Conservation (phyloP, 2,329 filamentous ascomycete genomes). For the Beauveria varroae region DNA sequence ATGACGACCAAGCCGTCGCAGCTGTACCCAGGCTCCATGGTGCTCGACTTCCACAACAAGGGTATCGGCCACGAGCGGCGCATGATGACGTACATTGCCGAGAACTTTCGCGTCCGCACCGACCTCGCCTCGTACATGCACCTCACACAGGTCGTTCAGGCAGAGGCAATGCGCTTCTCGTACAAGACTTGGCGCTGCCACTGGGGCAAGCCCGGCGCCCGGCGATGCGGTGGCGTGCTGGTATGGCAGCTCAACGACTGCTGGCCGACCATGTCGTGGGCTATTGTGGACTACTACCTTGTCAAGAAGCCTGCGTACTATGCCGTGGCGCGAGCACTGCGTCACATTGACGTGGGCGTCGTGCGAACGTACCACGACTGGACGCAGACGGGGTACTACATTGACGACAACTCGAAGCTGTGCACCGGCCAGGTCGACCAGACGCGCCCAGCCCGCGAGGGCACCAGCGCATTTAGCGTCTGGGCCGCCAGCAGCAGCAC, state of each 20-base stretch:
- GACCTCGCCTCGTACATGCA: slow-evolving; percentile 68
- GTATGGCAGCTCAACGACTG: slow-evolving; percentile 67
- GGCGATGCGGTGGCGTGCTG: slow-evolving; percentile 55
- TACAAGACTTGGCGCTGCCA: slow-evolving; percentile 53
- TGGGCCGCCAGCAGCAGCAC: slow-evolving; percentile 33
- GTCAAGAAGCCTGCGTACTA: slow-evolving; percentile 55
- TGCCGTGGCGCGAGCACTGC: slow-evolving; percentile 48
- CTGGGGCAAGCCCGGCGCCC: slow-evolving; percentile 50
- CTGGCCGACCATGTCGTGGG: slow-evolving; percentile 61
- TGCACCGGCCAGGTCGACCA: slow-evolving; percentile 33
- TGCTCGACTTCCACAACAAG: slow-evolving; percentile 78
- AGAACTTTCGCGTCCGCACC: slow-evolving; percentile 59
- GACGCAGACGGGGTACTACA: slow-evolving; percentile 22
- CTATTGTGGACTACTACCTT: slow-evolving; percentile 55
- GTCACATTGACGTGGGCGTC: slow-evolving; percentile 52
- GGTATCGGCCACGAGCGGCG: slow-evolving; percentile 69
- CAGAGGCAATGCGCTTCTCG: slow-evolving; percentile 43
- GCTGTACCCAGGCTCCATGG: slow-evolving; percentile 58
- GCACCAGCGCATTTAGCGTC: slow-evolving; percentile 30
- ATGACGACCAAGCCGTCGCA: slow-evolving; percentile 51
- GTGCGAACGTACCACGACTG: slow-evolving; percentile 35
- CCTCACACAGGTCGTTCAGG: slow-evolving; percentile 49
- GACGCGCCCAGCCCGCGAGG: slow-evolving; percentile 26
- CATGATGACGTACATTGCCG: slow-evolving; percentile 66
- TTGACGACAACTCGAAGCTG: slow-evolving; percentile 15